These are phyloP conservation scores for Nakazawaea ambrosiae DNA, from an alignment of 805 yeast genomes.

Conservation along the genomic window DNA sequence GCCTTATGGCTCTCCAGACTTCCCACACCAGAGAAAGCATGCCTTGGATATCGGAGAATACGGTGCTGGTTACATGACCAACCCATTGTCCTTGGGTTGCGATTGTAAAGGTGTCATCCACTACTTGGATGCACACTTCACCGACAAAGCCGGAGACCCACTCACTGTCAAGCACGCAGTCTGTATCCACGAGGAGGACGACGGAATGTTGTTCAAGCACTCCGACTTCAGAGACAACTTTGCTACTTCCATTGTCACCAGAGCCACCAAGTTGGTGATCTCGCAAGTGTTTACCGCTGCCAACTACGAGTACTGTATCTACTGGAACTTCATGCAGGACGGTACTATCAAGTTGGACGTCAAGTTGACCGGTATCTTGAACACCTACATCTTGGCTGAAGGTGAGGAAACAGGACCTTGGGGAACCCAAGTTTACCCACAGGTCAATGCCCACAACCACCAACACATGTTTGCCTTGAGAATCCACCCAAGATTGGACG, in stretches of 20 bases:
- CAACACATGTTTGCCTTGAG: constrained; percentile 78
- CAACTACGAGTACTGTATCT: constrained; percentile 78
- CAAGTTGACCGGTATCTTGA: constrained; percentile 76
- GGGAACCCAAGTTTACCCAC: constrained; percentile 78
- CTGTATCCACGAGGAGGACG: constrained; percentile 84
- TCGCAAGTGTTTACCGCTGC: constrained; percentile 85
- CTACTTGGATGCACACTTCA: constrained; percentile 73
- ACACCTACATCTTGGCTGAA: constrained; percentile 59
- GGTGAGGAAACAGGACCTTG: constrained; percentile 67
- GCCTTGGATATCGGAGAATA: constrained; percentile 85
- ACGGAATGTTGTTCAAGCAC: constrained; percentile 72
- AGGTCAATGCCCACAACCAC: constrained; percentile 79
- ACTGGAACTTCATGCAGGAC: constrained; percentile 79
- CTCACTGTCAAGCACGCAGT: constrained; percentile 69
- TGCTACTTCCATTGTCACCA: constrained; percentile 65
- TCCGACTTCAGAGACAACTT: constrained; percentile 79
- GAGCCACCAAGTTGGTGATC: constrained; percentile 67
- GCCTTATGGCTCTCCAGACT: constrained; percentile 74
- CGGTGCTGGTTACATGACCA: constrained; percentile 83
- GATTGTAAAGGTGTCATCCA: constrained; percentile 85
- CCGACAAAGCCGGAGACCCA: constrained; percentile 62
- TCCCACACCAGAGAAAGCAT: constrained; percentile 79
- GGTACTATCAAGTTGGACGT: constrained; percentile 77
- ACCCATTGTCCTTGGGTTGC: constrained; percentile 71
- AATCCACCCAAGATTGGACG: constrained; percentile 76